These are phyloP conservation scores for Aspergillus incahuasiensis DNA, from an alignment of 495 filamentous ascomycete genomes.

Conservation along the genomic window DNA sequence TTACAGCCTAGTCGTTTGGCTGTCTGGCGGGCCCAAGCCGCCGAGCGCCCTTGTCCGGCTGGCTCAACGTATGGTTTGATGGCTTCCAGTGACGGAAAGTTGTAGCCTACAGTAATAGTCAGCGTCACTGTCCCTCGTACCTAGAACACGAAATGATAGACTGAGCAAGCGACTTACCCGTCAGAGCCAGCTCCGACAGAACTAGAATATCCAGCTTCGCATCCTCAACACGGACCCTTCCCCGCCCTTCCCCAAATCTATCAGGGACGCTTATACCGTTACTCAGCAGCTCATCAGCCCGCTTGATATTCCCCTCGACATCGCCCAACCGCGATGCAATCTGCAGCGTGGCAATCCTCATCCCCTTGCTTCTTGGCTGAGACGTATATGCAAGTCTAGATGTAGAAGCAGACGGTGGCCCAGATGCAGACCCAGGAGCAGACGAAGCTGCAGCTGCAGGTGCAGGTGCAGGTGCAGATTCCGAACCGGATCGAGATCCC, in stretches of 20 bases:
- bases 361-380: constrained; percentile 26
- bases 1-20: constrained; percentile 69
- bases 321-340: constrained; percentile 71
- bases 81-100: constrained; percentile 72
- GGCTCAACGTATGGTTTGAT: constrained; percentile 82
- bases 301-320: constrained; percentile 67
- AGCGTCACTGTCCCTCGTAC: not conserved
- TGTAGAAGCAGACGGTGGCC: not conserved
- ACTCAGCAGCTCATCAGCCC: constrained; percentile 66
- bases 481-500: too few species aligned
- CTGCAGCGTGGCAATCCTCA: constrained; percentile 81
- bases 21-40: constrained; percentile 71
- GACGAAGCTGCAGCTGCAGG: not conserved
- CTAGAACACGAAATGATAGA: not conserved
- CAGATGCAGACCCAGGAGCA: not conserved
- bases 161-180: constrained; percentile 51
- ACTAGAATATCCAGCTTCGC: constrained; percentile 57
- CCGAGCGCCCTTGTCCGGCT: constrained; percentile 64
- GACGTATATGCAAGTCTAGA: not conserved
- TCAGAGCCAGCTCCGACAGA: constrained; percentile 83
- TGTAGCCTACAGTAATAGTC: constrained; percentile 62
- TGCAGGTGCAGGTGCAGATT: not conserved
- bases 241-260: not conserved
- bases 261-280: constrained; percentile 19
- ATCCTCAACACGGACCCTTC: constrained; percentile 10